A percentile compares a stretch with the other conserved stretches of the same genome.
Conservation (phyloP, 1,139 yeast species). For the Saccharomyces hybrid region DNA sequence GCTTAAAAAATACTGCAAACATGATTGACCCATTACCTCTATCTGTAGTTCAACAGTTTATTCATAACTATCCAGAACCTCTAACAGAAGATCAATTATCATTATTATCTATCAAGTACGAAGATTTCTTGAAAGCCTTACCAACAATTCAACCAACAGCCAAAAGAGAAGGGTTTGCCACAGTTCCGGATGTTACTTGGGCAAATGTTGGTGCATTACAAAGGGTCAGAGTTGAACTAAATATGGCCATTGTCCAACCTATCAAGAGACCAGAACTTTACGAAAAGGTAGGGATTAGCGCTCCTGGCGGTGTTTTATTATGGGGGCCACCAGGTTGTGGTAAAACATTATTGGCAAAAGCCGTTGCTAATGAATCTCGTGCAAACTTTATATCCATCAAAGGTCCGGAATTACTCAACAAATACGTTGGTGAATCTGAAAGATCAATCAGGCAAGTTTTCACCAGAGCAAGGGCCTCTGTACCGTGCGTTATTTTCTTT, state of each 20-base stretch:
- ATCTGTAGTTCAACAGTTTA: conserved; percentile 66
- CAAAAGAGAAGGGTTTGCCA: conserved; percentile 96
- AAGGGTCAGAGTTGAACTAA: conserved; percentile 76
- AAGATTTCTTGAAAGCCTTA: conserved; percentile 74
- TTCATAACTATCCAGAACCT: conserved; percentile 70
- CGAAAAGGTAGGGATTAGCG: conserved; percentile 84
- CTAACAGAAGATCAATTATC: conserved; percentile 65
- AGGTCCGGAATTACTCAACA: conserved; percentile 90
- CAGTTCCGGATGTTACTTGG: conserved; percentile 98
- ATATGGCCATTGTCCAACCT: conserved; percentile 97
- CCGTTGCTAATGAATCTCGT: conserved; percentile 93
- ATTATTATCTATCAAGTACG: conserved; percentile 64
- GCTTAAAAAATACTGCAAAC: conserved; percentile 28
- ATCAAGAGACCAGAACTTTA: conserved; percentile 87
- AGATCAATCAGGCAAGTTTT: conserved; percentile 93
- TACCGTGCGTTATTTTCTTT: conserved; percentile 91
- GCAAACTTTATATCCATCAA: conserved; percentile 93
- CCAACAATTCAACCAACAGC: conserved; percentile 97
- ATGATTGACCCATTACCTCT: conserved; percentile 33
- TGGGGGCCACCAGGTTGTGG: conserved; percentile 99
- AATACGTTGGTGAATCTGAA: conserved; percentile 95
- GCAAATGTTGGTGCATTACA: conserved; percentile 84
- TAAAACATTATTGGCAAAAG: conserved; percentile 89
- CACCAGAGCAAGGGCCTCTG: conserved; percentile 86
- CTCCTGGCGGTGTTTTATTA: conserved; percentile 92